phyloP scores from a whole-genome alignment of 768 basidiomycete species.

The Kwoniella sp. region DNA sequence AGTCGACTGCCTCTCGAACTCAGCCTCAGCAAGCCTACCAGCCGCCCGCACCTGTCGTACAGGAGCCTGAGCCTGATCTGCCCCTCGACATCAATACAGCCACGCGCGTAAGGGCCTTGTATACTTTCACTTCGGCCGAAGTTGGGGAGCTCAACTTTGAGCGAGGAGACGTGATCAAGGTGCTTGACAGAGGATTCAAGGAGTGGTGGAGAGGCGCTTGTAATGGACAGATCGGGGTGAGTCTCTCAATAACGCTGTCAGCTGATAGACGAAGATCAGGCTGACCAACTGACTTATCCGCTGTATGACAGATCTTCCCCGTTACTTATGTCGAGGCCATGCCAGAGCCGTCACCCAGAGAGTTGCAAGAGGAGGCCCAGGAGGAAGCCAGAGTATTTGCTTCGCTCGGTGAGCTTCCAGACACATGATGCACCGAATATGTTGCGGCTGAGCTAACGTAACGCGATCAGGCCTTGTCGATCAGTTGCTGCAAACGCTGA shows the following conservation, averaged over 20 bases:
- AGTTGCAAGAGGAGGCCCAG: conserved; percentile 78
- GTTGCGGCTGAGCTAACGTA: conserved; percentile 2
- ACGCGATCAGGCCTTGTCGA: conserved; percentile 50
- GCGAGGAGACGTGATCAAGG: conserved; percentile 90
- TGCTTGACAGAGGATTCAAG: conserved; percentile 88
- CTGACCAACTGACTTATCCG: too few relatives aligned
- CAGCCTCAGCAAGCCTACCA: conserved; percentile 20
- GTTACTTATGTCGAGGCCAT: conserved; percentile 82
- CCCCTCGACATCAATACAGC: conserved; percentile 60
- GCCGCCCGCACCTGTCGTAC: conserved; percentile 15
- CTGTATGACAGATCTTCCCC: conserved; percentile 70
- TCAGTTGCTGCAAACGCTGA: conserved; percentile 63
- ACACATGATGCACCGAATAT: background rate
- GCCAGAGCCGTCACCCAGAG: conserved; percentile 76
- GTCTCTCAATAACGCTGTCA: conserved; percentile 8
- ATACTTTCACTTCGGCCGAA: conserved; percentile 83
- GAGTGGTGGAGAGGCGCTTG: conserved; percentile 97
- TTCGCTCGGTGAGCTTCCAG: conserved; percentile 44
- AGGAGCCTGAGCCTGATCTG: conserved; percentile 45
- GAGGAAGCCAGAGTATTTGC: conserved; percentile 85
- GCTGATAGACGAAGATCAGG: too few relatives aligned
- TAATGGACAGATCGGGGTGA: conserved; percentile 69
- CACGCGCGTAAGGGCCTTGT: conserved; percentile 83
- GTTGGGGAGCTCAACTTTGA: conserved; percentile 88
- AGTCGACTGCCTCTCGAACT: conserved; percentile 11